Evolutionary conservation across 441 rosid genomes (phyloP), one percentile per base, ranked within the genome.

Genomic region (California macrophylla): DNA sequence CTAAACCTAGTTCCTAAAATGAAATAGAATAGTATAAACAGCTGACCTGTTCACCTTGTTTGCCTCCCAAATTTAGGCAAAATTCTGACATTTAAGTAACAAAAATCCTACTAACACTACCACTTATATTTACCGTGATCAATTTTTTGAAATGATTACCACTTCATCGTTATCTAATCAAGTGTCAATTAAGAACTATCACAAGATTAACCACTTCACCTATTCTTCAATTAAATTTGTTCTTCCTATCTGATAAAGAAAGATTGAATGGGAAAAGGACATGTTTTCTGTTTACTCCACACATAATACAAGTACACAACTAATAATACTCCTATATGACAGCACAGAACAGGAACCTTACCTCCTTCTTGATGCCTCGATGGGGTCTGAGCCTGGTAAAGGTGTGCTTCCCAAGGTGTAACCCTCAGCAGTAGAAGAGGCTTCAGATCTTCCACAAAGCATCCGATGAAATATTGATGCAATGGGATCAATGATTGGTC

Each of bases 291-390:
- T 52, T 52, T 21, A 52, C 60, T 16, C 24, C 23, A 52, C 23
- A 21, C 18, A 4, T 24, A 52, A 16, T 18, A 8, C 60, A 47
- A 32, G 36, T 32, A 47, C 15, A 47, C 56, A 16, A 52, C 60
- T 52, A 18, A 52, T 52, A 52, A 52, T 6, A 20, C 10, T 47
- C n/a, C 13, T 52, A 52, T 52, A 52, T 36, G 42, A 18, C 58
- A 50, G 52, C 21, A 50, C 16, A 23, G 58, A 50, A 50, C 58
- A 20, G 65, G 52, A 28, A 72, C 52, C 38, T 71, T 82, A 89
- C 98, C 98, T 91, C 81, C 97, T 91, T 77, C 98, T 86, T 40
- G 99, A 84, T 66, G 99, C 90, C 82, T 94, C 99, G 34, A 88
- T 86, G 54, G 97, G 91, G 75, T 94, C 96, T 69, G 98, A 94